Conservation (phyloP, 306 rosid species). For the Biancaea sappan region DNA sequence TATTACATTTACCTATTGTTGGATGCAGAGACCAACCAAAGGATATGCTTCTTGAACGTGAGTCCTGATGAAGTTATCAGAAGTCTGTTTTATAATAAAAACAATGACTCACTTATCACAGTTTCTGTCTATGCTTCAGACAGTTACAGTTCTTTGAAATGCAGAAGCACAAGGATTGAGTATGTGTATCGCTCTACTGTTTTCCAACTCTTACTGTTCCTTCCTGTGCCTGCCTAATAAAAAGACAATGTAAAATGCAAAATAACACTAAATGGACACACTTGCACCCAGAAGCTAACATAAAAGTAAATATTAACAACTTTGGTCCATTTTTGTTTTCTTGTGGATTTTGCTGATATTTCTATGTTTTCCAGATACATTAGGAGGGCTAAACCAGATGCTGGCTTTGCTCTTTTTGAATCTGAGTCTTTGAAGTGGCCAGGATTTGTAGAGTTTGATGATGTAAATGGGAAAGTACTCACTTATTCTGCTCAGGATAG, state of each 20-base stretch:
- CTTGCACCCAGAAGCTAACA: background rate
- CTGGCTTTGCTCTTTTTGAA: conserved; percentile 96
- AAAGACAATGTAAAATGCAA: conserved; percentile 1
- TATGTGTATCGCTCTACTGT: conserved; percentile 38
- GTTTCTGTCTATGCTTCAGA: conserved; percentile 98
- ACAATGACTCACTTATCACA: conserved; percentile 93
- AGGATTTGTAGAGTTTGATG: conserved; percentile 97
- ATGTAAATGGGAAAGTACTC: conserved; percentile 96
- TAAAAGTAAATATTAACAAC: conserved; percentile 1
- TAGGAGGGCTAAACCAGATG: conserved; percentile 86
- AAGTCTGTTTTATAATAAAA: conserved; percentile 90
- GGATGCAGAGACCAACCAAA: conserved; percentile 84
- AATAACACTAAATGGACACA: background rate
- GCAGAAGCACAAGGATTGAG: conserved; percentile 96
- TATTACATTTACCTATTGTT: conserved; percentile 23
- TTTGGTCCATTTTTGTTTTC: conserved; percentile 29
- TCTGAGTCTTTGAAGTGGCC: conserved; percentile 98
- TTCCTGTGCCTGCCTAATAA: background rate
- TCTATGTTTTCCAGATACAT: conserved; percentile 64
- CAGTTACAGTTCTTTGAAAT: conserved; percentile 94
- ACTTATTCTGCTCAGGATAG: conserved; percentile 96
- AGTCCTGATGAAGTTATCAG: conserved; percentile 96
- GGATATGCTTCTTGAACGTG: conserved; percentile 92
- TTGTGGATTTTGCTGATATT: conserved; percentile 33
- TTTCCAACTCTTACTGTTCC: conserved; percentile 1